Conservation (phyloP, 1,284 basidiomycete genomes). For the Puccinia horiana region DNA sequence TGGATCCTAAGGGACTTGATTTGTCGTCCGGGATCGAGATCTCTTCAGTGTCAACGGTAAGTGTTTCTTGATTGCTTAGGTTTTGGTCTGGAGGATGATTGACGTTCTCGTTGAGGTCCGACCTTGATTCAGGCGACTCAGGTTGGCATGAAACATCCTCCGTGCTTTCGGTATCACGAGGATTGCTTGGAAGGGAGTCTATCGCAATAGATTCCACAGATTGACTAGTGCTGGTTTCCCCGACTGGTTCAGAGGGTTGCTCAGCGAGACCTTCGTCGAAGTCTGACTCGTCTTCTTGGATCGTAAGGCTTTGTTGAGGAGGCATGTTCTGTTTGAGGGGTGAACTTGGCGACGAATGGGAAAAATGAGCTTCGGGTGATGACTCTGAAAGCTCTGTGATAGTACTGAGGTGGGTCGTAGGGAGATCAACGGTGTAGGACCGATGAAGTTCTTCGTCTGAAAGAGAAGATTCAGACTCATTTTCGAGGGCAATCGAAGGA, state of each 20-base stretch:
- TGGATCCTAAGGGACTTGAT: not conserved
- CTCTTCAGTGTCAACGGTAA: not conserved
- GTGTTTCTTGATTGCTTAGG: not conserved
- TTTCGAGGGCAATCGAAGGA: not conserved
- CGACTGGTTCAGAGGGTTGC: not conserved
- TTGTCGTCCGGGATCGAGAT: not conserved
- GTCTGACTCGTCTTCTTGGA: not conserved
- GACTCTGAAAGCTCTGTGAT: slow-evolving; percentile 9
- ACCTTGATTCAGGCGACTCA: too few relatives aligned
- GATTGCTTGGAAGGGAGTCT: not conserved
- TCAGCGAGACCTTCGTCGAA: not conserved
- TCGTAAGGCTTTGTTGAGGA: not conserved
- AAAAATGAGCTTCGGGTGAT: not conserved
- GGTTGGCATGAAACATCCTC: too few relatives aligned
- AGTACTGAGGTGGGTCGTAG: slow-evolving; percentile 4
- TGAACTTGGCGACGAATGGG: not conserved
- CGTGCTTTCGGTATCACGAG: too few relatives aligned
- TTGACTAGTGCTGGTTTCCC: not conserved
- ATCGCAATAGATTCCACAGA: not conserved
- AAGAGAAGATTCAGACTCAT: not conserved
- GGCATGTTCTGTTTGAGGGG: not conserved
- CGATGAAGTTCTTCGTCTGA: not conserved
- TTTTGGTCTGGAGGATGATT: not conserved
- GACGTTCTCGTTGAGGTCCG: not conserved
- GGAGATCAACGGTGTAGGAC: not conserved